Base-by-base conservation (phyloP, 192 early-diverging fungal genomes). In the Coemansia sp. region DNA sequence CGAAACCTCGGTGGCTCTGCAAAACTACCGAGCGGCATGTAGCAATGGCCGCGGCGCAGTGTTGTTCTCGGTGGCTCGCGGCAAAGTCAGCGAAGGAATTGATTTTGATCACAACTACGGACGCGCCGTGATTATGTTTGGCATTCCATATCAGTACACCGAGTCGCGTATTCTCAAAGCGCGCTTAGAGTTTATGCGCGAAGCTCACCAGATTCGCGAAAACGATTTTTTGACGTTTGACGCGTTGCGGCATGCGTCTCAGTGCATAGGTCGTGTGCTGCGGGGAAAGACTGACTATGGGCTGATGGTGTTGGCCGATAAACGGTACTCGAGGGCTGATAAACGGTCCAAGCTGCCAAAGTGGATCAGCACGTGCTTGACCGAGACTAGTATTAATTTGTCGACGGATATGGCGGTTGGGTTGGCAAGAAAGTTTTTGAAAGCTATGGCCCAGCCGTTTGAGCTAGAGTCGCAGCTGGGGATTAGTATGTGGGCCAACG, bases 21-120 rank as follows among this genome's bases (percentile, higher is more conserved):
- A 96, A 40, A 99, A 96, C 72, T 99, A 98, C 74, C 85, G 96
- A 53, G 82, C 83, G 44, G 92, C 90, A 59, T 99, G 98, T 74
- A 91, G 97, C 72, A 99, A 98, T 81, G 98, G 98, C 3, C 90
- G 98, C 23, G 98, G 98, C 3, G 98, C 98, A 0, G 92, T 99
- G 40, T 76, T 99, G 26, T 74, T 99, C 9, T 96, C 95, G 66
- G 98, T 99, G 23, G 98, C 98, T 15, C 90, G 98, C 34, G 98
- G 98, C 10, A 99, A 99, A 73, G 96, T 99, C 17, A 97, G 94
- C 20, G 98, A 98, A 81, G 98, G 98, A 38, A 97, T 99, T 66
- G 98, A 99, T 87, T 99, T 99, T 69, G 98, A 99, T 75, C 96
- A 99, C 77, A 91, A 99, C 69, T 99, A 98, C 75, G 98, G 98